phyloP scores from a whole-genome alignment of 805 yeast species.

The Candida ficus region DNA sequence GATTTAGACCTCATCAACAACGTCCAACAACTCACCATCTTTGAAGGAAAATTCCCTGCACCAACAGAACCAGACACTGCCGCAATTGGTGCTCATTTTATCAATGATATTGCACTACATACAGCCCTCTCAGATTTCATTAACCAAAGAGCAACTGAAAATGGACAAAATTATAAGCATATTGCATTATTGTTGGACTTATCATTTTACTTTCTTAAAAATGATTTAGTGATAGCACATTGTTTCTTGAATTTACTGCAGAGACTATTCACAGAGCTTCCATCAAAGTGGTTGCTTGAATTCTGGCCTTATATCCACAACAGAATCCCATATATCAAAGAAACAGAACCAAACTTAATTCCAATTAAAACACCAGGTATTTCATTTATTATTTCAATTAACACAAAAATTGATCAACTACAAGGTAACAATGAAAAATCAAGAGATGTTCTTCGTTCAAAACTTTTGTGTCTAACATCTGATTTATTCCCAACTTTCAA shows the following conservation, averaged over 20 bases:
- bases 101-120: slow-evolving; percentile 10
- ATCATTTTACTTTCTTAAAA: slow-evolving; percentile 10
- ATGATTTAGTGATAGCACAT: slow-evolving; percentile 8
- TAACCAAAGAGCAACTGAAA: slow-evolving; percentile 9
- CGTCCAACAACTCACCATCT: not conserved
- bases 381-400: slow-evolving; percentile 11
- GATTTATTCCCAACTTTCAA: slow-evolving; percentile 13
- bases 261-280: slow-evolving; percentile 6
- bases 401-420: slow-evolving; percentile 11
- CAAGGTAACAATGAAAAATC: slow-evolving; percentile 13
- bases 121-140: slow-evolving; percentile 10
- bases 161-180: slow-evolving; percentile 10
- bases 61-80: not conserved
- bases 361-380: slow-evolving; percentile 14
- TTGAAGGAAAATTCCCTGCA: not conserved
- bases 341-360: slow-evolving; percentile 1
- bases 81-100: not conserved
- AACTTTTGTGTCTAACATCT: slow-evolving; percentile 13
- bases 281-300: slow-evolving; percentile 14
- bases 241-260: slow-evolving; percentile 12
- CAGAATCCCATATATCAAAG: slow-evolving; percentile 7
- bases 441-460: slow-evolving; percentile 16
- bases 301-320: slow-evolving; percentile 21
- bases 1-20: not conserved
- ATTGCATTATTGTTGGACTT: slow-evolving; percentile 19